Evolutionary conservation across 1,284 basidiomycete species (phyloP), one percentile per base, ranked within the genome.

Genomic region (Puccinia hordei): DNA sequence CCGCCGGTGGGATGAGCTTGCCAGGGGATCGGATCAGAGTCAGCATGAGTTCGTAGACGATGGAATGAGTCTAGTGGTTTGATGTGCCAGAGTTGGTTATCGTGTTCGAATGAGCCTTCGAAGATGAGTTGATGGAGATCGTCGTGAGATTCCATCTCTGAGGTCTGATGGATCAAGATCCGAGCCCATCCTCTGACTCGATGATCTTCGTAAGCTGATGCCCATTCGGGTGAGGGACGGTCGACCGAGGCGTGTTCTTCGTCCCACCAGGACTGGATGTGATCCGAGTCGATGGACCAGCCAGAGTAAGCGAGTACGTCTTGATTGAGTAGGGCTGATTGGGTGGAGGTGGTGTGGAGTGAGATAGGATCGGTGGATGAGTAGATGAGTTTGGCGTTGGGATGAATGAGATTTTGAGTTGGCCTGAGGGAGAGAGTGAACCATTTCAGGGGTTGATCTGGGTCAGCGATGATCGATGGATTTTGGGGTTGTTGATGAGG

Each of bases 101-200:
- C 86, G 22, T 89, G 88, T 12, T 89, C 88, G 86, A 94, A 94
- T 10, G 90, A 90, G 77, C 93, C 93, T 84, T 94, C 92, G 84
- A 91, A 93, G 2, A 89, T 85, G 15, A 84, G 44, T 3, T 61
- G 46, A 30, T 68, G 74, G 17, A 82, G 81, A 5, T 80, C 74
- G 24, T 72, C 59, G 57, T 81, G 69, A 44, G 82, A 79, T 24
- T 53, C 53, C 27, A 68, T 66, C 5, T 46, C 33, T 6, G 8
- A 33, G 51, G 41, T 46, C 33, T 53, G 35, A 71, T 81, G 68
- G n/a, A 84, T 49, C 9, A 82, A 74, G 57, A 85, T 49, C 38
- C 83, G 71, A 24, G 84, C 84, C 83, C 83, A 84, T 0, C 83
- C 83, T 30, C 30, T 65, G 35, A 73, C 75, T 35, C 57, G 33